Evolutionary conservation across 345 rosid species (phyloP), one percentile per base, ranked within the genome.

Genomic region (Viola odorata): DNA sequence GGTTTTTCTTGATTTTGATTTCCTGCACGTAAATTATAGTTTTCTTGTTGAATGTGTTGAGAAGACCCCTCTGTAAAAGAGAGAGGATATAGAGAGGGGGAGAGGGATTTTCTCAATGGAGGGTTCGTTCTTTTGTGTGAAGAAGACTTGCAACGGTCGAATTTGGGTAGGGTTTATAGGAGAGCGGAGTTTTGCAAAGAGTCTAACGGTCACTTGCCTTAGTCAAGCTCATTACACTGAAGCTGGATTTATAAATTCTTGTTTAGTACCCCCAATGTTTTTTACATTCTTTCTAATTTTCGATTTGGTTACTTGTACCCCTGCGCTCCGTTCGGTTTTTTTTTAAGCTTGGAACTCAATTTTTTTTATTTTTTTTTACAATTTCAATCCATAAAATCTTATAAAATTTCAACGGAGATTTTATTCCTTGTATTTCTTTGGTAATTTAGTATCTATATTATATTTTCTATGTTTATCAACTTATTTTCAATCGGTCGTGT

Each of bases 71-170:
- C 61, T 53, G 12, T 51, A 71, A 57, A 44, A 60, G 53, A 55
- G 41, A 67, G 64, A 37, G 65, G 32, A 4, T 12, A 12, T 54
- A 70, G 70, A 40, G 75, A 48, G 65, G 11, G 60, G 17, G 58
- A 69, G 72, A 50, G 72, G 42, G 71, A 17, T 57, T 42, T 69
- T 55, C 12, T 40, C 68, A 62, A 45, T 12, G 66, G 64, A 45
- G 36, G 12, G 41, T 16, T 64, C n/a, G 41, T 40, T 41, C 41
- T 3, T 39, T 44, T 36, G 70, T 36, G 70, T 53, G 59, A 3
- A 37, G 66, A 67, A 75, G 74, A 57, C 48, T 39, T 57, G 57
- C 74, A 82, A 82, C 87, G 87, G 87, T 77, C 87, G 54, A 69
- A 60, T 78, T 70, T 41, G 39, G 41, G 61, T 56, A 36, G 69